Evolutionary conservation across 345 rosid species (phyloP).

Genomic region (Schrenkiella parvula): DNA sequence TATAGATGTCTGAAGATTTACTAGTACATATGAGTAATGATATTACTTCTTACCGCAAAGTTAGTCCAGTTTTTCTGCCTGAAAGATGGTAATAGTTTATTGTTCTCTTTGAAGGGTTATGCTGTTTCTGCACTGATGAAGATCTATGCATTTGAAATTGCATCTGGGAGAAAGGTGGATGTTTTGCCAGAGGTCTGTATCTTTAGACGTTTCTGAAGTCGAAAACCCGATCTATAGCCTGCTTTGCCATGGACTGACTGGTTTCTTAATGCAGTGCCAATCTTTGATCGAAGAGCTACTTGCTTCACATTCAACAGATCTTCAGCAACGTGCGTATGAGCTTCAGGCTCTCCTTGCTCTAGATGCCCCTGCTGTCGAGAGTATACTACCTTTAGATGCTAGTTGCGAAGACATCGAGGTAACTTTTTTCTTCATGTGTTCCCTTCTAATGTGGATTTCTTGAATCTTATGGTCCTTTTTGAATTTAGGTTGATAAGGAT

Average conservation of each 20-base stretch:
- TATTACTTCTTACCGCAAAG: background rate
- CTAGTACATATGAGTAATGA: background rate
- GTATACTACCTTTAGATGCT: conserved; percentile 78
- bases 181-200: conserved; percentile 84
- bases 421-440: background rate
- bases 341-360: conserved; percentile 69
- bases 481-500: conserved; percentile 69
- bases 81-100: conserved; percentile 9
- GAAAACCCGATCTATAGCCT: background rate
- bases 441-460: background rate
- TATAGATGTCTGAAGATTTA: background rate
- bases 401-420: conserved; percentile 99
- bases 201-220: background rate
- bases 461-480: conserved; percentile 16
- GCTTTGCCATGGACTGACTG: conserved; percentile 18
- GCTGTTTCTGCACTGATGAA: conserved; percentile 93
- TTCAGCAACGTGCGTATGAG: conserved; percentile 99
- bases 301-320: conserved; percentile 94
- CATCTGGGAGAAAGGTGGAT: conserved; percentile 81
- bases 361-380: conserved; percentile 62
- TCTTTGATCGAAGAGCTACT: conserved; percentile 80
- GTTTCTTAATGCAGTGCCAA: conserved; percentile 65
- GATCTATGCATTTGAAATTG: conserved; percentile 81
- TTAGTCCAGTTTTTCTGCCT: background rate
- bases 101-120: conserved; percentile 62